Evolutionary conservation across 2,329 filamentous ascomycete species (phyloP), one percentile per base, ranked within the genome.

Genomic region (Westerdykella aurantiaca): DNA sequence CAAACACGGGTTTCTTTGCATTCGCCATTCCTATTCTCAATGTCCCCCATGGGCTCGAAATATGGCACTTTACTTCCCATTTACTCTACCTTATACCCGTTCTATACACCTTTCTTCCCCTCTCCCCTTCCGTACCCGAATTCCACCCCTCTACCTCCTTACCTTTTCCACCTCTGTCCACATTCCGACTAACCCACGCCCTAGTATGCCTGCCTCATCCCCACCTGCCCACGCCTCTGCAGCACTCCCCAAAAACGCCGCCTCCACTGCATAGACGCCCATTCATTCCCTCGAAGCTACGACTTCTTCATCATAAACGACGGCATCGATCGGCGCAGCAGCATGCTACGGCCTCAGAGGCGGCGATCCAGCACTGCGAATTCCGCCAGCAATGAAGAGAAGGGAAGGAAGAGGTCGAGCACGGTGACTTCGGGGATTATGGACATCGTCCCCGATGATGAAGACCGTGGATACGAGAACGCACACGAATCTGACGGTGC

Each of bases 221-320:
- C 95, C 60, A 83, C 78, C 39, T 98, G 93, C 66, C 87, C 93
- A 46, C 80, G 86, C 52, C 83, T 88, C 63, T 96, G 90, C 69
- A 81, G 80, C 43, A 89, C 86, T 4, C 82, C 85, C 23, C 82
- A 87, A 58, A 97, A 95, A 68, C 80, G 93, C 37, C 79, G 87
- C 29, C 80, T 88, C 64, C 91, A 98, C 72, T 75, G 95, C 52
- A 88, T 95, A 53, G 90, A 95, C 72, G 96, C 95, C 70, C 93
- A 98, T 68, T 78, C 84, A 70, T 98, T 93, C 61, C 91, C 90
- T 10, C 82, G 80, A 21, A 56, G 61, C 39, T 68, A 66, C 47
- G 61, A 66, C 45, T 67, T 68, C 47, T 60, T 82, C 39, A 80
- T 97, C 41, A 85, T 94, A 2, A 87, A 89, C 52, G 82, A 88